A percentile compares a stretch with the other conserved stretches of the same genome.
phyloP scores from a whole-genome alignment of 257 asterid genomes.

The Euphrasia confusa region DNA sequence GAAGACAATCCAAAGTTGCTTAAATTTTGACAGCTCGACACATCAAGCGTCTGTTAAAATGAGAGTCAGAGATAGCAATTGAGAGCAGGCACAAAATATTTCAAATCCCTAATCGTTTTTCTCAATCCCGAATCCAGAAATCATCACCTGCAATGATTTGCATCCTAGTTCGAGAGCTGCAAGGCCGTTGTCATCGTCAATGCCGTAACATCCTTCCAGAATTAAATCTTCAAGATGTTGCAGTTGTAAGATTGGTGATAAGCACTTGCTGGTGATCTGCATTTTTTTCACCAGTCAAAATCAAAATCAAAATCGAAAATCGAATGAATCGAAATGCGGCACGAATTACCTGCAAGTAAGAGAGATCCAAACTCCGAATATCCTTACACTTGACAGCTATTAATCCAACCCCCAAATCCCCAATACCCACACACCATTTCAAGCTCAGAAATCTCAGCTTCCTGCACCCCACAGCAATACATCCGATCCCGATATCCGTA shows the following conservation, averaged over 20 bases:
- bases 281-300: neutral
- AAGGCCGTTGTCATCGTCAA: conserved; percentile 71
- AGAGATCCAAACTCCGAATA: conserved; percentile 72
- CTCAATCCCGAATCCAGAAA: neutral
- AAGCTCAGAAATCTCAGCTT: conserved; percentile 71
- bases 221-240: conserved; percentile 67
- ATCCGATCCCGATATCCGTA: conserved; percentile 89
- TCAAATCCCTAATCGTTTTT: too few species aligned
- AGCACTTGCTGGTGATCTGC: conserved; percentile 70
- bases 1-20: conserved; percentile 75
- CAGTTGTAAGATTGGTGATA: conserved; percentile 58
- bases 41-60: conserved; percentile 63
- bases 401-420: conserved; percentile 81
- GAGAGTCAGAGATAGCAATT: neutral
- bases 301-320: neutral
- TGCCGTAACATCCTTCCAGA: conserved; percentile 80
- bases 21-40: conserved; percentile 82
- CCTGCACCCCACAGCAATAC: conserved; percentile 84
- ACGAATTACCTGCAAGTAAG: conserved; percentile 66
- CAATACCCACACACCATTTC: conserved; percentile 89
- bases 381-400: conserved; percentile 81
- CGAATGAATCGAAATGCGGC: neutral
- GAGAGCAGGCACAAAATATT: neutral
- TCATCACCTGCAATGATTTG: conserved; percentile 64
- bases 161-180: conserved; percentile 58